These are phyloP conservation scores for Candida ovalis DNA, from an alignment of 805 yeast genomes.

Conservation along the genomic window DNA sequence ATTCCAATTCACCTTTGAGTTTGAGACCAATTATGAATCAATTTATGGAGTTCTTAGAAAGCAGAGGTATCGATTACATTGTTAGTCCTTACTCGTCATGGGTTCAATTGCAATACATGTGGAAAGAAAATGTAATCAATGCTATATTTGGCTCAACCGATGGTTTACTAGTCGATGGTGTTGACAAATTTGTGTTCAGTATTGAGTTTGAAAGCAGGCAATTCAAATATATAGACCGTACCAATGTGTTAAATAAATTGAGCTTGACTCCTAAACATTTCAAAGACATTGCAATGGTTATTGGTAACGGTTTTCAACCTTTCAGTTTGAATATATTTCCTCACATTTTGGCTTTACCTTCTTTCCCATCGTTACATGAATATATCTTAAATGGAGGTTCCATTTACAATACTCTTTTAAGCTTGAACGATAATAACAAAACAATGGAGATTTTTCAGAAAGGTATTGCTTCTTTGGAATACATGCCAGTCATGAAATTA, in stretches of 20 bases:
- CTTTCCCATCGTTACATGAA: constrained; percentile 29
- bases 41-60: constrained; percentile 54
- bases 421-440: constrained; percentile 39
- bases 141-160: constrained; percentile 86
- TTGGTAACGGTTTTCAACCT: constrained; percentile 77
- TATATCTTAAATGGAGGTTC: constrained; percentile 38
- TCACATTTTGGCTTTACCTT: constrained; percentile 26
- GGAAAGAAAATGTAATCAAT: constrained; percentile 54
- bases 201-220: constrained; percentile 64
- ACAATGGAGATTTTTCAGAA: constrained; percentile 52
- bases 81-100: constrained; percentile 83
- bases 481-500: constrained; percentile 66
- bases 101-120: constrained; percentile 73
- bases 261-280: constrained; percentile 62
- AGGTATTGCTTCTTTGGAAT: constrained; percentile 66
- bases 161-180: constrained; percentile 50
- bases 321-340: constrained; percentile 52
- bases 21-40: constrained; percentile 49
- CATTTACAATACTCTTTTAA: constrained; percentile 45
- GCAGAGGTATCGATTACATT: constrained; percentile 56
- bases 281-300: constrained; percentile 69
- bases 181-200: constrained; percentile 69
- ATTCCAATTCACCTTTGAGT: constrained; percentile 46
- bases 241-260: constrained; percentile 56
- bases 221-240: constrained; percentile 63